These are phyloP conservation scores for Alternaria sp. DNA, from an alignment of 2,329 filamentous ascomycete species.

Conservation along the genomic window DNA sequence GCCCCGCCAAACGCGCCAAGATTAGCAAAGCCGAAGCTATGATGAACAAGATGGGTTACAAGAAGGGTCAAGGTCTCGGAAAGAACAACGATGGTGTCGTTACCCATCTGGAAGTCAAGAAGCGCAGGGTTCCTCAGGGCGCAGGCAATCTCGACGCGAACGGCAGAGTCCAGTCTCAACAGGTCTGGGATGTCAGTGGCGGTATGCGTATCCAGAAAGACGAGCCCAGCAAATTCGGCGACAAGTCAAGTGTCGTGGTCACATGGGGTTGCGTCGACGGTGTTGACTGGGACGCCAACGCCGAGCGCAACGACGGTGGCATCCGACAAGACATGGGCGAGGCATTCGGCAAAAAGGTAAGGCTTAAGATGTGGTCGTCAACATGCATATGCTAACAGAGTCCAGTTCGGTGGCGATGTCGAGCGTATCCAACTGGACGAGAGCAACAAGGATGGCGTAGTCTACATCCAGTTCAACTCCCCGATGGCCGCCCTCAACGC, in stretches of 20 bases:
- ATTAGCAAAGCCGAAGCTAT: slow-evolving; percentile 72
- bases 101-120: slow-evolving; percentile 75
- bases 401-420: slow-evolving; percentile 74
- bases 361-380: not conserved
- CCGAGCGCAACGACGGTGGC: slow-evolving; percentile 64
- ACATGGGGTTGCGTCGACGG: slow-evolving; percentile 85
- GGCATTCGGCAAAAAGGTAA: slow-evolving; percentile 81
- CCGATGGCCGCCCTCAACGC: slow-evolving; percentile 83
- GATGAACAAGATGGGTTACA: slow-evolving; percentile 94
- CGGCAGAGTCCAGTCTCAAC: slow-evolving; percentile 52
- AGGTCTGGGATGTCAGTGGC: slow-evolving; percentile 76
- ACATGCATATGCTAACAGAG: slow-evolving; percentile 1
- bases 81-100: slow-evolving; percentile 82
- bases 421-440: slow-evolving; percentile 73
- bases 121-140: slow-evolving; percentile 26
- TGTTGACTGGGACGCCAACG: slow-evolving; percentile 80
- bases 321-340: slow-evolving; percentile 95
- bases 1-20: slow-evolving; percentile 48
- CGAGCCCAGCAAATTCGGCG: slow-evolving; percentile 46
- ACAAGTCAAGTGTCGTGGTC: slow-evolving; percentile 82
- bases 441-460: slow-evolving; percentile 66
- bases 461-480: slow-evolving; percentile 94
- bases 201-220: slow-evolving; percentile 60
- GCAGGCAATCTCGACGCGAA: slow-evolving; percentile 50
- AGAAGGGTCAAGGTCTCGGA: slow-evolving; percentile 84